Percentiles rank a stretch among this genome's conserved stretches.
Conservation (phyloP, 768 basidiomycete genomes). For the Russula olivacea region DNA sequence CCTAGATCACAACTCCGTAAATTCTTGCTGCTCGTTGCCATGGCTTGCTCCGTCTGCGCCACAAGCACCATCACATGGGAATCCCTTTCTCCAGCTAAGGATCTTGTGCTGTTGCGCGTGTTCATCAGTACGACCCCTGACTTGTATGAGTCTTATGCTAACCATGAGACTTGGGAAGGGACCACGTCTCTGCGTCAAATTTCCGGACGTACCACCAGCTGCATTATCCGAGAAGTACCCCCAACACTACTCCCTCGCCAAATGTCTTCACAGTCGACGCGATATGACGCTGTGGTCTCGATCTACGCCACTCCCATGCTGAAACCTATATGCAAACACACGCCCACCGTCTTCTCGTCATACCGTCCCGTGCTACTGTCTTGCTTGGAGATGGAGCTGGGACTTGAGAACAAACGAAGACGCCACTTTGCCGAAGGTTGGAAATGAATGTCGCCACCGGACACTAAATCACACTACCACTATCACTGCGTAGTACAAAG, state of each 20-base stretch:
- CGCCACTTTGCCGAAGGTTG: background rate
- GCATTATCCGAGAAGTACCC: background rate
- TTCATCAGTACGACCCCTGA: slow-evolving; percentile 29
- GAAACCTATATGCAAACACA: background rate
- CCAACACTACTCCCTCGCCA: background rate
- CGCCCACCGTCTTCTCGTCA: background rate
- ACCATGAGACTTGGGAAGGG: background rate
- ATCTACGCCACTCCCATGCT: background rate
- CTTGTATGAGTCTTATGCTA: background rate
- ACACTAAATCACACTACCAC: background rate
- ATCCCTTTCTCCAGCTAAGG: slow-evolving; percentile 51
- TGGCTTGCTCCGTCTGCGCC: slow-evolving; percentile 76
- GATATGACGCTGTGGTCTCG: background rate
- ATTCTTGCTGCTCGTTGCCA: slow-evolving; percentile 57
- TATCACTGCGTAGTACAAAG: background rate
- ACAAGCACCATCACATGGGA: slow-evolving; percentile 86
- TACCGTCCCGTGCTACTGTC: background rate
- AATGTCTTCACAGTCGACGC: too few species aligned
- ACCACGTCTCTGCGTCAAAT: background rate
- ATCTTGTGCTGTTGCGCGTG: slow-evolving; percentile 29
- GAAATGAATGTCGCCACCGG: background rate
- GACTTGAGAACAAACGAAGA: background rate
- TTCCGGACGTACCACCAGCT: too few species aligned
- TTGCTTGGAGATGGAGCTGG: background rate
- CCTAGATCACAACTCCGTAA: slow-evolving; percentile 7